Evolutionary conservation across 345 rosid species (phyloP), one percentile per base, ranked within the genome.

Genomic region (Raphanus raphanistrum): DNA sequence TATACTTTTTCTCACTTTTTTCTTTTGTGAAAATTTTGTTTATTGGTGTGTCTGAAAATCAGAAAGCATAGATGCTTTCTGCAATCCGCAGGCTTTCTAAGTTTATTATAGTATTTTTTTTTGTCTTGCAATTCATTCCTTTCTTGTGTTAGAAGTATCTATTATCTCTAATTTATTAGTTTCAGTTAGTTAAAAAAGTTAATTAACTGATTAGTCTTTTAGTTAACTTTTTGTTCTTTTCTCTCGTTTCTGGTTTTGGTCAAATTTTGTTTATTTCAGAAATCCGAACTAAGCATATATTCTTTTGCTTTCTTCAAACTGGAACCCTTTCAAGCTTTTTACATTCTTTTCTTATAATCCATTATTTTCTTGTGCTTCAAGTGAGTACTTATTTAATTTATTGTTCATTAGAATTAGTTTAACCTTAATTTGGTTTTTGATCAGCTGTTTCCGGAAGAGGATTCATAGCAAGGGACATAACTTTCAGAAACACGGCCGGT

Each of bases 391-490:
- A 13, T 57, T 29, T 21, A 2, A 8, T 50, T 50, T 26, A 8
- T 2, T 50, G 54, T 25, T 7, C 12, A 41, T 38, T 26, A 58
- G 0, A 16, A 16, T 28, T 28, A 25, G 43, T 21, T 6, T 38
- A 8, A 38, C 17, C 58, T 66, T 45, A 15, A 8, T 48, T 28
- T 68, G 45, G 6, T 27, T 71, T 28, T 55, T 41, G 66, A 64
- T 72, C 77, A 92, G 98, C 98, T 66, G 97, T 92, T 4, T 92
- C 97, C 0, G 98, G 98, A 7, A 89, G 86, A 72, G 93, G 98
- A 33, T 92, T 94, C 82, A 84, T 94, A 77, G 97, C 97, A 35
- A 79, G 88, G n/a, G 97, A 88, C 84, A 83, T 94, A 81, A 84
- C 93, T 33, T 85, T 92, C 78, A 84, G 90, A 50, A 94, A 94